Conservation (phyloP, 495 filamentous ascomycete genomes). For the Hypoxylon lienhwacheense region DNA sequence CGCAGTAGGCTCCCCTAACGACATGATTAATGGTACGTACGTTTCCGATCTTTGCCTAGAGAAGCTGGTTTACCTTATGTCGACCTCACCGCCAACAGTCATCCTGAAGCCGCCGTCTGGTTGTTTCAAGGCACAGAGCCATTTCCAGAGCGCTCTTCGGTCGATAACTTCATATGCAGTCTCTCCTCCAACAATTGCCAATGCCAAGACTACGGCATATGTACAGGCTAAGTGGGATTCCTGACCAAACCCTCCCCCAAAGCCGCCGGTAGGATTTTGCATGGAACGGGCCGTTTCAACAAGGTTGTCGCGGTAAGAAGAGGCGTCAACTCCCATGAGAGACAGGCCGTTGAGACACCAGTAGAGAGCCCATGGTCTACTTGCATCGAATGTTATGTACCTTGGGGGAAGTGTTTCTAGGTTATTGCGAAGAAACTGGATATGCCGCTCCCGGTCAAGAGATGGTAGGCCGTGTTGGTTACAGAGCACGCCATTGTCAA, state of each 20-base stretch:
- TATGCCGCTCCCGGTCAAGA: conserved; percentile 70
- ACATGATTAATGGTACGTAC: conserved; percentile 27
- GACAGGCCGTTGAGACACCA: conserved; percentile 78
- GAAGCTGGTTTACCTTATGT: conserved; percentile 68
- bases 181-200: conserved; percentile 74
- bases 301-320: conserved; percentile 65
- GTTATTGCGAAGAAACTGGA: conserved; percentile 69
- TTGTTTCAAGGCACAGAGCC: conserved; percentile 83
- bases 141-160: conserved; percentile 82
- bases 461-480: conserved; percentile 73
- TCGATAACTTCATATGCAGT: conserved; percentile 76
- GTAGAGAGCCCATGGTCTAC: conserved; percentile 89
- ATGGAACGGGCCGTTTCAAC: conserved; percentile 71
- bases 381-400: conserved; percentile 75
- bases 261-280: conserved; percentile 83
- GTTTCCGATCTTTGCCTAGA: conserved; percentile 15
- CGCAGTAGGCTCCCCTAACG: conserved; percentile 82
- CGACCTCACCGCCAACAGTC: conserved; percentile 79
- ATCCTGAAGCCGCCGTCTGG: conserved; percentile 81
- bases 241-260: conserved; percentile 93
- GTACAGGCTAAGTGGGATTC: conserved; percentile 82
- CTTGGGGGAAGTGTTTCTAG: conserved; percentile 64
- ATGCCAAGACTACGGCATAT: conserved; percentile 77
- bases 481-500: conserved; percentile 47
- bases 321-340: conserved; percentile 75